These are phyloP conservation scores for Amanita muscaria DNA, from an alignment of 768 basidiomycete genomes.

Conservation along the genomic window DNA sequence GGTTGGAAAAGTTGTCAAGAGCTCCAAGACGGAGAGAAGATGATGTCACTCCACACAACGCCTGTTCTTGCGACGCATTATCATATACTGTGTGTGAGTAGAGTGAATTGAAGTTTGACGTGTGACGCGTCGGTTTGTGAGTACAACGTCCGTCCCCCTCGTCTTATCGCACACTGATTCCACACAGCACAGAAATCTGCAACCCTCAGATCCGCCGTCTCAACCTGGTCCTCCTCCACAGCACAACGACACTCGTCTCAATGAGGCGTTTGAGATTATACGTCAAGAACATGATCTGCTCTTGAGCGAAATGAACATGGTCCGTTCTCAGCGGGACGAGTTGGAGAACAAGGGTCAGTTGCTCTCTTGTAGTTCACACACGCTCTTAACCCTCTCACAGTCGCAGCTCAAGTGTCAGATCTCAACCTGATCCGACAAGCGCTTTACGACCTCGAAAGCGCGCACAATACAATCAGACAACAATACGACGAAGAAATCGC, in stretches of 20 bases:
- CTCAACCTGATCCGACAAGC: too few species aligned
- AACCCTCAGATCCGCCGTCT: slow-evolving; percentile 40
- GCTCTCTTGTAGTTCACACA: too few species aligned
- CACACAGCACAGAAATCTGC: slow-evolving; percentile 40
- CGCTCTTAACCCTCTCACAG: too few species aligned
- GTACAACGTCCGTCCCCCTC: slow-evolving; percentile 21
- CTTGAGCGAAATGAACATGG: slow-evolving; percentile 52
- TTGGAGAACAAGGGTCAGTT: slow-evolving; percentile 86
- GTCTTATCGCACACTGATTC: slow-evolving; percentile 12
- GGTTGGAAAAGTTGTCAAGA: too few species aligned
- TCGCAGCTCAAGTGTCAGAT: slow-evolving; percentile 80
- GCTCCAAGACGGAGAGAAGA: too few species aligned
- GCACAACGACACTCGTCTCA: slow-evolving; percentile 35
- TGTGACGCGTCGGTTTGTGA: slow-evolving; percentile 22
- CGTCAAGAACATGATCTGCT: slow-evolving; percentile 79
- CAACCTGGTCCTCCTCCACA: slow-evolving; percentile 23
- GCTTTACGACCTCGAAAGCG: too few species aligned
- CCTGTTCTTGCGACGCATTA: too few species aligned
- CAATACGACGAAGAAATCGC: too few species aligned
- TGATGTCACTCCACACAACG: too few species aligned
- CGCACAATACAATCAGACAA: too few species aligned
- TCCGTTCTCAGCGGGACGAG: slow-evolving; percentile 79
- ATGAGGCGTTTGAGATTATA: slow-evolving; percentile 75
- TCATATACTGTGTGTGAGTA: too few species aligned
- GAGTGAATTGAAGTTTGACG: too few species aligned